phyloP scores from a whole-genome alignment of 2,329 filamentous ascomycete species.

The Alternaria hordeiaustralica region DNA sequence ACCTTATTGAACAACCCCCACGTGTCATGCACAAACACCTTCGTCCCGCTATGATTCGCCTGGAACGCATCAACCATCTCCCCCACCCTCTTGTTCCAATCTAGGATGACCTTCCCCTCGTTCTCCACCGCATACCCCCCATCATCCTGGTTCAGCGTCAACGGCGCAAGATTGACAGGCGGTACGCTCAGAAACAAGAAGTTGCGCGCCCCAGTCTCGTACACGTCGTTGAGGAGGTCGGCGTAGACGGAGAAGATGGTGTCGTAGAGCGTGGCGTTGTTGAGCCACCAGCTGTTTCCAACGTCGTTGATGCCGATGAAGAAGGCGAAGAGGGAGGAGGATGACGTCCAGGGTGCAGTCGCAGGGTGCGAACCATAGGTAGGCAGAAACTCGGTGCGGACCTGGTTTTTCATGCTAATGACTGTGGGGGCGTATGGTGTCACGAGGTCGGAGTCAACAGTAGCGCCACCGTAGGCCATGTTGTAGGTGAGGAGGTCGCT shows the following conservation, averaged over 20 bases:
- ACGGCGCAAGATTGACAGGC: constrained; percentile 60
- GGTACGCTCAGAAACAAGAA: constrained; percentile 58
- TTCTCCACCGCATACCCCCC: constrained; percentile 38
- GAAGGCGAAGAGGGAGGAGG: constrained; percentile 57
- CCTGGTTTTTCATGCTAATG: constrained; percentile 60
- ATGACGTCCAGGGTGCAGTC: constrained; percentile 52
- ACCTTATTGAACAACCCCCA: constrained; percentile 60
- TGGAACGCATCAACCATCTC: constrained; percentile 53
- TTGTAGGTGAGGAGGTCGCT: constrained; percentile 59
- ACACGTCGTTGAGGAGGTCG: constrained; percentile 49
- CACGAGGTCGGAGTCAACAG: constrained; percentile 52
- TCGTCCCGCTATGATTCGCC: constrained; percentile 46
- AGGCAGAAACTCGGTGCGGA: constrained; percentile 53
- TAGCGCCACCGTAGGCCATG: constrained; percentile 57
- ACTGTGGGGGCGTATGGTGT: constrained; percentile 58
- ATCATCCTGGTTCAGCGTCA: constrained; percentile 50
- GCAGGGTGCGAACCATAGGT: constrained; percentile 46
- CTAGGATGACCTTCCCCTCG: constrained; percentile 54
- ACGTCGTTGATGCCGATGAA: constrained; percentile 66
- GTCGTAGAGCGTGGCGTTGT: constrained; percentile 44
- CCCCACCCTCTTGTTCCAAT: constrained; percentile 59
- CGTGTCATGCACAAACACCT: constrained; percentile 61
- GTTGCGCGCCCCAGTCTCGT: constrained; percentile 56
- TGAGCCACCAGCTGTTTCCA: constrained; percentile 56
- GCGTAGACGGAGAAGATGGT: constrained; percentile 49